Conservation (phyloP, 495 filamentous ascomycete species). For the Glonium stellatum region DNA sequence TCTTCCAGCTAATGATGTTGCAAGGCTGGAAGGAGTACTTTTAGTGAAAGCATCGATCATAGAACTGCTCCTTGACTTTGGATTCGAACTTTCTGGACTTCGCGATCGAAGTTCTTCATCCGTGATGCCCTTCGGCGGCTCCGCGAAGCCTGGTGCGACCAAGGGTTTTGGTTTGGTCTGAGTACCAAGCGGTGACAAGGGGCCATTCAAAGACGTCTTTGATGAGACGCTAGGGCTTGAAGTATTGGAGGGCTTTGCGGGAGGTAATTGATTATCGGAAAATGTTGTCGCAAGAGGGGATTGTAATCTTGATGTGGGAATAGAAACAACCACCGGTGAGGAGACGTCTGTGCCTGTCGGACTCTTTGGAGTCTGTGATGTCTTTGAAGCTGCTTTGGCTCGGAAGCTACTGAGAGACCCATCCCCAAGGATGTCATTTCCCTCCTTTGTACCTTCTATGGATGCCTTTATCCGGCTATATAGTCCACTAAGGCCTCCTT, state of each 20-base stretch:
- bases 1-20: background rate
- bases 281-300: conserved; percentile 25
- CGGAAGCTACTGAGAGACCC: conserved; percentile 21
- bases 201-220: conserved; percentile 17
- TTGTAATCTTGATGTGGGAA: conserved; percentile 24
- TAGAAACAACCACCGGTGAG: conserved; percentile 28
- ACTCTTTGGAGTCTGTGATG: conserved; percentile 13
- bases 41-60: background rate
- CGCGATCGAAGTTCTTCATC: conserved; percentile 9
- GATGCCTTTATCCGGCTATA: conserved; percentile 76
- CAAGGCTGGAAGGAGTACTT: background rate
- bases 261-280: conserved; percentile 16
- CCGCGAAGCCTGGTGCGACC: conserved; percentile 3
- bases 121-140: conserved; percentile 1
- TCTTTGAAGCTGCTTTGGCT: conserved; percentile 11
- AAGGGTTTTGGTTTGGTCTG: conserved; percentile 14
- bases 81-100: conserved; percentile 7
- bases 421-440: conserved; percentile 16
- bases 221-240: conserved; percentile 13
- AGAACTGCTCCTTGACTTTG: background rate
- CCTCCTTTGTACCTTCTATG: conserved; percentile 61
- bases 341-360: conserved; percentile 23
- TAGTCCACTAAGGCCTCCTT: conserved; percentile 76
- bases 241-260: conserved; percentile 21
- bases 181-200: conserved; percentile 13